Conservation (phyloP, 2,329 filamentous ascomycete genomes). For the Onygenales sp. region DNA sequence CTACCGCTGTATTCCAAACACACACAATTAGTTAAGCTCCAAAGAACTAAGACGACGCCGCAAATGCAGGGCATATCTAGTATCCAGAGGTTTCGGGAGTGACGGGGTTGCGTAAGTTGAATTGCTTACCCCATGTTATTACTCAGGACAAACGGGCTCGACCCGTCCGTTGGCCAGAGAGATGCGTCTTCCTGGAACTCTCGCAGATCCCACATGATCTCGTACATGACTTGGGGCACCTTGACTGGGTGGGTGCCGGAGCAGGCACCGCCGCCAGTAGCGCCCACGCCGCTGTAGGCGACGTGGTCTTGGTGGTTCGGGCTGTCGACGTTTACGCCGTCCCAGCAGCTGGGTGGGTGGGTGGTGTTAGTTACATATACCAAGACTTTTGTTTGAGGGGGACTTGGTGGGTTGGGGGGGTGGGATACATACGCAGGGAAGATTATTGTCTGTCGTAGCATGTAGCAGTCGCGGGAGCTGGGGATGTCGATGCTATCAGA, state of each 20-base stretch:
- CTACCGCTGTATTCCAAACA: neutral
- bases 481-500: neutral
- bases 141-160: neutral
- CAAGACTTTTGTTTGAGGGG: neutral
- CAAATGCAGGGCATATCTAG: neutral
- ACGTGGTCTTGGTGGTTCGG: conserved; percentile 21
- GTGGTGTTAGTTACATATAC: neutral
- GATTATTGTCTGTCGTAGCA: neutral
- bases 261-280: conserved; percentile 16
- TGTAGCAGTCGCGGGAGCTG: neutral
- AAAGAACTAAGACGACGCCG: neutral
- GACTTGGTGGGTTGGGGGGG: neutral
- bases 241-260: conserved; percentile 38
- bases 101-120: neutral
- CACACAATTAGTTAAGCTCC: neutral
- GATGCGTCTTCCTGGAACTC: neutral
- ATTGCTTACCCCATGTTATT: neutral
- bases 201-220: conserved; percentile 41
- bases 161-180: neutral
- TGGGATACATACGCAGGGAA: neutral
- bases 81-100: neutral
- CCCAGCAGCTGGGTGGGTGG: conserved; percentile 17
- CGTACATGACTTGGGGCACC: conserved; percentile 49
- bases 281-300: conserved; percentile 19
- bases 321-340: conserved; percentile 20